Conservation (phyloP, 139 green algal genomes). For the Coccomyxa sp. region DNA sequence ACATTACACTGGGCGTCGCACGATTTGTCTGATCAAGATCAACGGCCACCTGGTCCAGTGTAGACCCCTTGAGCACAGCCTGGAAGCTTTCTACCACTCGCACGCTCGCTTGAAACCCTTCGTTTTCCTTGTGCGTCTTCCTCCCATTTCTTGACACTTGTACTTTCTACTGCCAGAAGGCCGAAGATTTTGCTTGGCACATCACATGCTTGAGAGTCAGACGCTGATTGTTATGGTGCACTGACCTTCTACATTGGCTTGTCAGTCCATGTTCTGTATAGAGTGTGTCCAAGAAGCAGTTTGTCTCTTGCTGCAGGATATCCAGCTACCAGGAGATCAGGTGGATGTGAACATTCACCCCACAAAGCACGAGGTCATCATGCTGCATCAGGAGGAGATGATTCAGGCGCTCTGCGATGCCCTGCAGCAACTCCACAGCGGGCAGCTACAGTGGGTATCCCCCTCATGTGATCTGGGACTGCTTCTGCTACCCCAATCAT, state of each 20-base stretch:
- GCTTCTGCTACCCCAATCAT: not conserved
- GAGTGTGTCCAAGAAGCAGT: not conserved
- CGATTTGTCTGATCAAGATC: constrained; percentile 89
- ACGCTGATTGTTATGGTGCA: too few relatives aligned
- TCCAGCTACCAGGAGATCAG: constrained; percentile 72
- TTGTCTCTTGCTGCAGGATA: constrained; percentile 26
- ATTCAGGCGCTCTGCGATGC: constrained; percentile 49
- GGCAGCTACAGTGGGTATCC: not conserved
- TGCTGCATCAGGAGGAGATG: constrained; percentile 82
- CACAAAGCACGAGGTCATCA: constrained; percentile 92
- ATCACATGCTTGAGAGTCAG: too few relatives aligned
- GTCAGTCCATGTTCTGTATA: not conserved
- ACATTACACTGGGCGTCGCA: constrained; percentile 67
- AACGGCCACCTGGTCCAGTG: constrained; percentile 91
- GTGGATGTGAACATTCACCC: constrained; percentile 97
- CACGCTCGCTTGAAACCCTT: constrained; percentile 86
- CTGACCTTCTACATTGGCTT: too few relatives aligned
- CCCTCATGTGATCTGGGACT: not conserved
- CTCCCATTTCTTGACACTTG: not conserved
- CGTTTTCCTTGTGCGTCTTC: constrained; percentile 66
- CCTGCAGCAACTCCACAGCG: constrained; percentile 60
- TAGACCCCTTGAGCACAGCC: constrained; percentile 62
- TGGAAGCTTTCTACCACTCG: constrained; percentile 74
- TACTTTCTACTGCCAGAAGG: not conserved
- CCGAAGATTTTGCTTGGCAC: too few relatives aligned